Percentiles rank a stretch among this genome's conserved stretches.
Evolutionary conservation across 2,329 filamentous ascomycete genomes (phyloP).

Genomic region (Torrubiellomyces zombiae): DNA sequence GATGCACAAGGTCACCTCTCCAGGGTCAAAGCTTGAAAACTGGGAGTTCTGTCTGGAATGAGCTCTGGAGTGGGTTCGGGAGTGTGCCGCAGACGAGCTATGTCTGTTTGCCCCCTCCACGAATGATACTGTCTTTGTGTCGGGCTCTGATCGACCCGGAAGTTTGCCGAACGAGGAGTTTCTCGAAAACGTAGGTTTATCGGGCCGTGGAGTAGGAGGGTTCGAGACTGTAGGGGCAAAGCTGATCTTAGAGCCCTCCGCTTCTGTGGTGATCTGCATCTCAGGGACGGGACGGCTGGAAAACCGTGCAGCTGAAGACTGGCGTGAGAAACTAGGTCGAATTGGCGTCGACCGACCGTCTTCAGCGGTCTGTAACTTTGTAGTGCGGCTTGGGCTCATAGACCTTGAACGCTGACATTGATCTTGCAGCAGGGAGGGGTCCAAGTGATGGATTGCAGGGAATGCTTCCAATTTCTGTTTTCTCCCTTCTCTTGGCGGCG

Average conservation of each 20-base stretch:
- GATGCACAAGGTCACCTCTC: constrained; percentile 25
- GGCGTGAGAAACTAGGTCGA: constrained; percentile 32
- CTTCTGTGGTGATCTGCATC: constrained; percentile 47
- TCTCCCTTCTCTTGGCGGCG: too few relatives aligned
- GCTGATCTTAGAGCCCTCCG: constrained; percentile 46
- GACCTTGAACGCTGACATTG: constrained; percentile 8
- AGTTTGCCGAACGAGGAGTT: constrained; percentile 39
- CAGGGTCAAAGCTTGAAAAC: constrained; percentile 12
- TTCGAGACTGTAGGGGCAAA: constrained; percentile 32
- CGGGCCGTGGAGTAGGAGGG: constrained; percentile 11
- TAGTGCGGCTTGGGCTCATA: constrained; percentile 9
- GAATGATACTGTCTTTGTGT: constrained; percentile 48
- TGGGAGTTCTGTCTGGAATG: constrained; percentile 21
- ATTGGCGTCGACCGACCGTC: constrained; percentile 10
- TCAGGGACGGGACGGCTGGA: constrained; percentile 58
- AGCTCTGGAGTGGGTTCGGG: constrained; percentile 15
- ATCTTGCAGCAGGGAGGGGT: constrained; percentile 3
- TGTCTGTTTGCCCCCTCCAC: constrained; percentile 20
- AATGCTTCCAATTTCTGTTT: constrained; percentile 8
- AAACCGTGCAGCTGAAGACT: constrained; percentile 43
- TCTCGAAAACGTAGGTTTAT: constrained; percentile 20
- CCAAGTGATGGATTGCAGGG: constrained; percentile 8
- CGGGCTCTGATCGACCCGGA: constrained; percentile 44
- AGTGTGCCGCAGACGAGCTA: constrained; percentile 4
- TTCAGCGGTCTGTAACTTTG: constrained; percentile 7